Conservation (phyloP, 1,284 basidiomycete genomes). For the Ganoderma sp. region DNA sequence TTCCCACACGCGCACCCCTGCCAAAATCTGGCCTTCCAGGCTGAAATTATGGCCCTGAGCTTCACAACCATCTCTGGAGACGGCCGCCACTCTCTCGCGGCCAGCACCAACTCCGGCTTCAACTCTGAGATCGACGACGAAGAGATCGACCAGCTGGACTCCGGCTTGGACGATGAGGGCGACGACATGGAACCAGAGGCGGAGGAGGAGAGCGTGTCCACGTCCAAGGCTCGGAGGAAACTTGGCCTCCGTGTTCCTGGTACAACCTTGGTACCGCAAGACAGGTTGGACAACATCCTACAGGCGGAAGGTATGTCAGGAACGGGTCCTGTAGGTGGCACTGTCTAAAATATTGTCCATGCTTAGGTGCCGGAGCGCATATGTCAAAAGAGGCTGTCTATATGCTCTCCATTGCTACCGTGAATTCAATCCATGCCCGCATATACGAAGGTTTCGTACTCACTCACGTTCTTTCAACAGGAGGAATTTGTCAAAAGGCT, state of each 20-base stretch:
- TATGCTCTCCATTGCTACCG: slow-evolving; percentile 72
- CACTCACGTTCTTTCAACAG: slow-evolving; percentile 43
- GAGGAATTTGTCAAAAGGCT: slow-evolving; percentile 80
- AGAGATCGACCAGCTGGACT: slow-evolving; percentile 69
- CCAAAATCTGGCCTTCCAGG: background rate
- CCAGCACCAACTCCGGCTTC: slow-evolving; percentile 31
- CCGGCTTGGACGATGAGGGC: slow-evolving; percentile 52
- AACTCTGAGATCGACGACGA: slow-evolving; percentile 49
- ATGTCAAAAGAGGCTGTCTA: slow-evolving; percentile 78
- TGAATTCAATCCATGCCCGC: slow-evolving; percentile 44
- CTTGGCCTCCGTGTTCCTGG: slow-evolving; percentile 61
- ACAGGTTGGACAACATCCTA: slow-evolving; percentile 71
- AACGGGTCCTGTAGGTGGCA: background rate
- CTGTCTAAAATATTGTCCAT: background rate
- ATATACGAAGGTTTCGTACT: too few relatives aligned
- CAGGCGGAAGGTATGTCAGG: slow-evolving; percentile 65
- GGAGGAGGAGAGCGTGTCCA: slow-evolving; percentile 29
- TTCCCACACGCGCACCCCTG: background rate
- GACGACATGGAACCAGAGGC: slow-evolving; percentile 44
- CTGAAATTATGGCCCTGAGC: slow-evolving; percentile 24
- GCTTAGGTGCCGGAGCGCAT: slow-evolving; percentile 49
- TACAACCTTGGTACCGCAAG: slow-evolving; percentile 62
- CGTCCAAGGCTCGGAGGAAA: slow-evolving; percentile 41
- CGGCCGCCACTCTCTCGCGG: slow-evolving; percentile 28
- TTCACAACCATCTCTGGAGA: slow-evolving; percentile 29